phyloP scores from a whole-genome alignment of 2,329 filamentous ascomycete genomes.

The Curvularia eragrostidis region DNA sequence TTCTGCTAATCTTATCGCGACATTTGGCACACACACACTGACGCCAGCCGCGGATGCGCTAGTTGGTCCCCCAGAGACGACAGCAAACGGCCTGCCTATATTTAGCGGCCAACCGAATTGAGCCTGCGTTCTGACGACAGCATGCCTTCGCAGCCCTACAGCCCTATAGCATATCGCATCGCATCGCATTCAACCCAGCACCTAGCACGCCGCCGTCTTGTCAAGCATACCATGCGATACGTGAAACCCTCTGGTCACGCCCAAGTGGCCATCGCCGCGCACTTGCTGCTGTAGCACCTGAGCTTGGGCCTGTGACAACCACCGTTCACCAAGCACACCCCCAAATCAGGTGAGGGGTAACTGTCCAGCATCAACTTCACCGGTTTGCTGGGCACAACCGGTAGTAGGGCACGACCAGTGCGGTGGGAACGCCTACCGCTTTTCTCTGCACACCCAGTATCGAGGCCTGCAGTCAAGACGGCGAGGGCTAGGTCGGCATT shows the following conservation, averaged over 20 bases:
- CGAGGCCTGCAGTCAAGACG: not conserved
- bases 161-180: conserved; percentile 32
- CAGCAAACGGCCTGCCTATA: conserved; percentile 33
- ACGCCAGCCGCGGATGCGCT: conserved; percentile 7
- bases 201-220: conserved; percentile 15
- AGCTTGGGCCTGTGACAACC: conserved; percentile 21
- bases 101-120: conserved; percentile 31
- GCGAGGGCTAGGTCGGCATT: conserved; percentile 13
- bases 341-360: conserved; percentile 13
- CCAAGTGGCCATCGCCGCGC: conserved; percentile 7
- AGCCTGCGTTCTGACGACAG: conserved; percentile 31
- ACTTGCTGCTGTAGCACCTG: conserved; percentile 18
- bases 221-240: conserved; percentile 21
- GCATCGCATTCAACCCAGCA: conserved; percentile 7
- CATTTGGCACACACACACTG: conserved; percentile 3
- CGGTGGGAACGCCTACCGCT: conserved; percentile 18
- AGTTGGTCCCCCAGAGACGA: conserved; percentile 6
- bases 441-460: conserved; percentile 8
- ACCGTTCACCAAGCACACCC: conserved; percentile 22
- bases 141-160: conserved; percentile 24
- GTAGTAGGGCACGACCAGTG: conserved; percentile 23
- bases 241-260: conserved; percentile 22
- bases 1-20: conserved; percentile 26
- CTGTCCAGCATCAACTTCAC: conserved; percentile 20
- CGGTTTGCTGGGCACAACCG: conserved; percentile 23